Conservation (phyloP, 305 asterid species). For the Andrographis paniculata region DNA sequence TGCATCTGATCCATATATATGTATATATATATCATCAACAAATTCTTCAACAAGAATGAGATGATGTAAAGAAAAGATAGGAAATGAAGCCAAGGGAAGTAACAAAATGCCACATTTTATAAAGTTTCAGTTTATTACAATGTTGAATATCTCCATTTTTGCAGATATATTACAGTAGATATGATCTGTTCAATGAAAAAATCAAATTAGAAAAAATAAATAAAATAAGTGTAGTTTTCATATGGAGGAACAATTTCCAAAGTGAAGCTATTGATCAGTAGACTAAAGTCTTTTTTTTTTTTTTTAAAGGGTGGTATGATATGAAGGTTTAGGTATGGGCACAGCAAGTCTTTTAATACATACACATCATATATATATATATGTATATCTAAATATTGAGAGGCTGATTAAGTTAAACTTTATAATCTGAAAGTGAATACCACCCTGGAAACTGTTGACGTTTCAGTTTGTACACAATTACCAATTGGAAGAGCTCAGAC, state of each 20-base stretch:
- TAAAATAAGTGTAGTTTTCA: background rate
- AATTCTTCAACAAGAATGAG: too few relatives aligned
- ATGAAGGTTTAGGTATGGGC: constrained; percentile 36
- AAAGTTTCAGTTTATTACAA: too few relatives aligned
- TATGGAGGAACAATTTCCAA: constrained; percentile 28
- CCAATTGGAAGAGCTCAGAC: constrained; percentile 35
- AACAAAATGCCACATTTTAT: too few relatives aligned
- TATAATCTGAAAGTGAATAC: constrained; percentile 9
- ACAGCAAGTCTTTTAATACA: constrained; percentile 18
- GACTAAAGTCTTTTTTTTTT: constrained; percentile 14
- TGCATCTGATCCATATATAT: constrained; percentile 75
- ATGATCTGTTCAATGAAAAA: background rate
- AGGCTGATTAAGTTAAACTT: background rate
- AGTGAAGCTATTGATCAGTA: constrained; percentile 18
- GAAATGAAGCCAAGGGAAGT: too few relatives aligned
- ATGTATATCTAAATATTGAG: too few relatives aligned
- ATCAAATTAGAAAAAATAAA: too few relatives aligned
- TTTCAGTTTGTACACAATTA: constrained; percentile 25
- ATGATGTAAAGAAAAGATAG: too few relatives aligned
- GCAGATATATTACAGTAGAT: too few relatives aligned
- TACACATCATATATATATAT: too few relatives aligned
- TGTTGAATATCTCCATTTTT: too few relatives aligned
- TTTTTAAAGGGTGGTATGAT: constrained; percentile 14
- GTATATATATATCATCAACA: too few relatives aligned
- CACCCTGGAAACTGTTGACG: constrained; percentile 30